phyloP scores from a whole-genome alignment of 139 green algal species.

The Chlamydomonas asymmetrica region DNA sequence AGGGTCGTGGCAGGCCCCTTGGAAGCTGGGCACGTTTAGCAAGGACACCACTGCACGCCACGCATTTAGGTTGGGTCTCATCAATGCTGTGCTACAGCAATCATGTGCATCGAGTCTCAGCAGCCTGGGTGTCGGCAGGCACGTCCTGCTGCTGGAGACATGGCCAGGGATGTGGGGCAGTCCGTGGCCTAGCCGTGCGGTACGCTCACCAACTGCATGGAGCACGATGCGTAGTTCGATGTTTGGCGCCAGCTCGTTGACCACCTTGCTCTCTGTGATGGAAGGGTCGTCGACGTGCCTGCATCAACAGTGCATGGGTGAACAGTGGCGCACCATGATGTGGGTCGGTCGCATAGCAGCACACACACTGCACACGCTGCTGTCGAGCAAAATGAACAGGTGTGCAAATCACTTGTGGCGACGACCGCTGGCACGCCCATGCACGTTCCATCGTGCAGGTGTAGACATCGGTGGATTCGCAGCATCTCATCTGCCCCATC shows the following conservation, averaged over 20 bases:
- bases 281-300: slow-evolving; percentile 12
- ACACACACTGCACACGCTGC: background rate
- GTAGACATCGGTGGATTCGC: background rate
- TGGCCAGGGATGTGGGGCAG: background rate
- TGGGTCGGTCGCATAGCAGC: background rate
- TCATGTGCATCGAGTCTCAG: background rate
- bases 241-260: slow-evolving; percentile 2
- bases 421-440: background rate
- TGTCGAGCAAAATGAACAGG: background rate
- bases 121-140: background rate
- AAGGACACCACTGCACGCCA: too few relatives aligned
- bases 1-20: background rate
- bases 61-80: background rate
- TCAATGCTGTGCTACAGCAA: background rate
- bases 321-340: background rate
- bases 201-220: slow-evolving; percentile 10
- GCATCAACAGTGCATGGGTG: background rate
- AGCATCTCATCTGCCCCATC: background rate
- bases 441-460: background rate
- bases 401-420: background rate
- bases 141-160: background rate
- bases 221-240: slow-evolving; percentile 27
- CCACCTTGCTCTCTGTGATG: background rate
- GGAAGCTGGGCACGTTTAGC: background rate
- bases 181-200: background rate